phyloP scores from a whole-genome alignment of 768 basidiomycete genomes.

The Dictyophora rubrovolvata region DNA sequence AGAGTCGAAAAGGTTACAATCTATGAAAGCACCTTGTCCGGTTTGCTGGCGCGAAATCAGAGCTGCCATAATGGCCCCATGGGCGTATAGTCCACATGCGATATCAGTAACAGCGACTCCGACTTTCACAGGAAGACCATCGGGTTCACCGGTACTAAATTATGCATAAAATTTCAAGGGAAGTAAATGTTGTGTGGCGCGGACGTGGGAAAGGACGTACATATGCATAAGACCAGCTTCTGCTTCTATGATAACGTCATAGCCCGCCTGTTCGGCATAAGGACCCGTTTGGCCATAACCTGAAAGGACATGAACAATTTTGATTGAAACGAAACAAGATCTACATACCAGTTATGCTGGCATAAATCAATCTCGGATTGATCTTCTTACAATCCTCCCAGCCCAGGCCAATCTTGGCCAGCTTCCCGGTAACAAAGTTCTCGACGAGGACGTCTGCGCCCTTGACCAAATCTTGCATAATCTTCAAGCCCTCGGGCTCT shows the following conservation, averaged over 20 bases:
- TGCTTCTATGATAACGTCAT: constrained; percentile 79
- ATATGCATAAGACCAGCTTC: constrained; percentile 95
- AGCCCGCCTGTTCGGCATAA: constrained; percentile 72
- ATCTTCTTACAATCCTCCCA: constrained; percentile 71
- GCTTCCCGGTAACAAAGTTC: constrained; percentile 80
- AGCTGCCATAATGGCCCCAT: constrained; percentile 88
- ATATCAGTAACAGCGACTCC: constrained; percentile 91
- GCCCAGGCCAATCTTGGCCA: constrained; percentile 74
- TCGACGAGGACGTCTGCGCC: constrained; percentile 82
- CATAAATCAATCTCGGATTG: constrained; percentile 76
- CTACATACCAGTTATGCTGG: constrained; percentile 71
- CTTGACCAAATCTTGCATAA: constrained; percentile 59
- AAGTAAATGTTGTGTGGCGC: not conserved
- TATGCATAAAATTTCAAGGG: constrained; percentile 1
- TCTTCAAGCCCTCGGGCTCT: constrained; percentile 59
- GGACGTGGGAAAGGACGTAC: constrained; percentile 32
- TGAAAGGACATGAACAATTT: constrained; percentile 16
- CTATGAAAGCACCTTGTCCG: constrained; percentile 82
- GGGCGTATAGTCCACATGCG: constrained; percentile 80
- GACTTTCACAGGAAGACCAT: constrained; percentile 84
- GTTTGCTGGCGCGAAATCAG: constrained; percentile 74
- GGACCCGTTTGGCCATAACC: constrained; percentile 89
- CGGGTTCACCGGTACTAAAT: constrained; percentile 75
- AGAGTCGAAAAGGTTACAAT: constrained; percentile 86
- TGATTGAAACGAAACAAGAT: not conserved